A percentile compares a stretch with the other conserved stretches of the same genome.
phyloP scores from a whole-genome alignment of 2,329 filamentous ascomycete species.

The Pseudogymnoascus sp. region DNA sequence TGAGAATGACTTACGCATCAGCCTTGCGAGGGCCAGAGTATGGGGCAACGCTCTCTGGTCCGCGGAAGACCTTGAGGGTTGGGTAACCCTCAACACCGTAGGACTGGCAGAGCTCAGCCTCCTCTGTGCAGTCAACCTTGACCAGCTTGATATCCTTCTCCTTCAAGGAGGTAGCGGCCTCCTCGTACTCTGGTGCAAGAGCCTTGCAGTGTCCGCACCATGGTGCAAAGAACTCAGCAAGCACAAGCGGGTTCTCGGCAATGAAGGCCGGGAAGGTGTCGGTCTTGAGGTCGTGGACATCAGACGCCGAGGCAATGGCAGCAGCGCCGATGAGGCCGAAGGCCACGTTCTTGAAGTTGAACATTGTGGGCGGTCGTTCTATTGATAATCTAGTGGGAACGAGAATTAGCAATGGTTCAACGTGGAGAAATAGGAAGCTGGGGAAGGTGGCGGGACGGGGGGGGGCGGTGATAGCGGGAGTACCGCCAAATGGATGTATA shows the following conservation, averaged over 20 bases:
- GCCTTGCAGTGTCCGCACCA: conserved; percentile 99
- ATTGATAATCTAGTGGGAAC: neutral
- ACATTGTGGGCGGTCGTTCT: conserved; percentile 23
- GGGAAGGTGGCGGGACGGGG: conserved; percentile 5
- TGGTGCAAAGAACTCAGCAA: conserved; percentile 95
- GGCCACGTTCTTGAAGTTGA: conserved; percentile 29
- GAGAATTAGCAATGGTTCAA: neutral
- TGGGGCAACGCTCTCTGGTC: conserved; percentile 69
- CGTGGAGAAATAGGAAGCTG: neutral
- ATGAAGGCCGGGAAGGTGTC: conserved; percentile 85
- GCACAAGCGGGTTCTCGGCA: conserved; percentile 76
- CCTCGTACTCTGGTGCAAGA: conserved; percentile 86
- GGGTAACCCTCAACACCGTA: conserved; percentile 96
- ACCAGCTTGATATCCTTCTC: conserved; percentile 79
- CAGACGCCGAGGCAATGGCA: conserved; percentile 61
- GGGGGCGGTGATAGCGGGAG: neutral
- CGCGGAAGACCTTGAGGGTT: conserved; percentile 98
- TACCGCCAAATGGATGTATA: neutral
- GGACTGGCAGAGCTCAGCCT: conserved; percentile 82
- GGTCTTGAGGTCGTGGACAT: conserved; percentile 78
- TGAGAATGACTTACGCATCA: conserved; percentile 49
- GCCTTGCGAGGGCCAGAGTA: conserved; percentile 90
- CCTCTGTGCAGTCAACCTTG: conserved; percentile 93
- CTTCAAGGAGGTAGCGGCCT: conserved; percentile 76
- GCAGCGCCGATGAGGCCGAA: conserved; percentile 32